Conservation (phyloP, 1,139 yeast genomes). For the Yamadazyma taylorii region DNA sequence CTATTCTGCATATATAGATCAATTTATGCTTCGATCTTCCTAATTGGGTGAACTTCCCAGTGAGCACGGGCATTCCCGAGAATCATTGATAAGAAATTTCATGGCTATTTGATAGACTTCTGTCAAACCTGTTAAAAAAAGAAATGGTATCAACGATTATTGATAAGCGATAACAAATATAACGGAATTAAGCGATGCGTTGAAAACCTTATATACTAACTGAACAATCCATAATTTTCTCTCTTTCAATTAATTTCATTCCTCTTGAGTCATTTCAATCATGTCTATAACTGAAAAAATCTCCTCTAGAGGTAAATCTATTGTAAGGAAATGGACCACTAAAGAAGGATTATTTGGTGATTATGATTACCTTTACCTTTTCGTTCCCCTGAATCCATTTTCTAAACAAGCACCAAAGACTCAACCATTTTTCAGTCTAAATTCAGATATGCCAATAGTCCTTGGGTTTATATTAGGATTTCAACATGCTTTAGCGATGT, state of each 20-base stretch:
- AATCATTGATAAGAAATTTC: too few species aligned
- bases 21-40: too few species aligned
- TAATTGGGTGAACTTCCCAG: too few species aligned
- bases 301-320: slow-evolving; percentile 30
- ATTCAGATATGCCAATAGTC: slow-evolving; percentile 71
- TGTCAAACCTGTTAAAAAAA: too few species aligned
- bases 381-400: slow-evolving; percentile 75
- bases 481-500: slow-evolving; percentile 82
- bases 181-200: too few species aligned
- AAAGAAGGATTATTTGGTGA: slow-evolving; percentile 78
- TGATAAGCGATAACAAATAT: too few species aligned
- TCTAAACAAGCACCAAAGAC: slow-evolving; percentile 44
- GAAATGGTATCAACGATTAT: too few species aligned
- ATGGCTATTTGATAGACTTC: too few species aligned
- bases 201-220: too few species aligned
- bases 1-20: too few species aligned
- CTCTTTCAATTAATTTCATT: neutral
- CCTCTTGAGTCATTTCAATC: slow-evolving; percentile 23
- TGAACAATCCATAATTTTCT: too few species aligned
- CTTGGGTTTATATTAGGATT: slow-evolving; percentile 74
- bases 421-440: slow-evolving; percentile 75
- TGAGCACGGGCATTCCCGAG: too few species aligned
- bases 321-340: slow-evolving; percentile 52
- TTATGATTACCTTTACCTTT: slow-evolving; percentile 72
- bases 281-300: slow-evolving; percentile 35